A percentile compares a stretch with the other conserved stretches of the same genome.
These are phyloP conservation scores for Bipolaris victoriae DNA, from an alignment of 2,329 filamentous ascomycete species.

Conservation along the genomic window DNA sequence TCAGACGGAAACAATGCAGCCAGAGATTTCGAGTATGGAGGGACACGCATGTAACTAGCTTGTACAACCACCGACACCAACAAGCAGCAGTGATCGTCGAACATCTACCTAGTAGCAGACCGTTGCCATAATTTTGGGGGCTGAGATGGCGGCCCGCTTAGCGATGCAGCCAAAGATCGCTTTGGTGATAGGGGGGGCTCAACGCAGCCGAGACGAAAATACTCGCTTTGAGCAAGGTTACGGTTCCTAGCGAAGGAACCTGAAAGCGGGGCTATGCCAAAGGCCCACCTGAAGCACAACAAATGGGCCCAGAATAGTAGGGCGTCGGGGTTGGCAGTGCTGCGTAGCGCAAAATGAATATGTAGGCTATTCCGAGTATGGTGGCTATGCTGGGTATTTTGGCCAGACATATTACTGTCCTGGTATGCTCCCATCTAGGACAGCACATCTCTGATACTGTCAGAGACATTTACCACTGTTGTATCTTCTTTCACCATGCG, in stretches of 20 bases:
- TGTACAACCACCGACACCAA: constrained; percentile 1
- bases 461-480: neutral
- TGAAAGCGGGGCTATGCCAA: constrained; percentile 9
- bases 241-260: constrained; percentile 11
- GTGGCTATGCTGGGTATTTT: constrained; percentile 21
- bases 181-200: constrained; percentile 15
- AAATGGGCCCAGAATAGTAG: constrained; percentile 11
- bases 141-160: constrained; percentile 24
- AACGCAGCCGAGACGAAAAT: constrained; percentile 27
- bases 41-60: neutral
- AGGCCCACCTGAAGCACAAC: constrained; percentile 14
- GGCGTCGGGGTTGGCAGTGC: constrained; percentile 1
- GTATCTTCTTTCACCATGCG: constrained; percentile 22
- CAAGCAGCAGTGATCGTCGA: constrained; percentile 3
- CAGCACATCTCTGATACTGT: neutral
- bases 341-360: constrained; percentile 20
- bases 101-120: neutral
- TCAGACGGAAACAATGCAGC: neutral
- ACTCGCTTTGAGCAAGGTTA: constrained; percentile 16
- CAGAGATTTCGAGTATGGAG: neutral
- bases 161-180: constrained; percentile 15
- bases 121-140: constrained; percentile 16
- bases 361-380: constrained; percentile 21
- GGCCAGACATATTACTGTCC: constrained; percentile 19
- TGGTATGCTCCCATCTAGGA: constrained; percentile 22